Conservation (phyloP, 2,329 filamentous ascomycete species). For the Rhytidhysteron rufulum region DNA sequence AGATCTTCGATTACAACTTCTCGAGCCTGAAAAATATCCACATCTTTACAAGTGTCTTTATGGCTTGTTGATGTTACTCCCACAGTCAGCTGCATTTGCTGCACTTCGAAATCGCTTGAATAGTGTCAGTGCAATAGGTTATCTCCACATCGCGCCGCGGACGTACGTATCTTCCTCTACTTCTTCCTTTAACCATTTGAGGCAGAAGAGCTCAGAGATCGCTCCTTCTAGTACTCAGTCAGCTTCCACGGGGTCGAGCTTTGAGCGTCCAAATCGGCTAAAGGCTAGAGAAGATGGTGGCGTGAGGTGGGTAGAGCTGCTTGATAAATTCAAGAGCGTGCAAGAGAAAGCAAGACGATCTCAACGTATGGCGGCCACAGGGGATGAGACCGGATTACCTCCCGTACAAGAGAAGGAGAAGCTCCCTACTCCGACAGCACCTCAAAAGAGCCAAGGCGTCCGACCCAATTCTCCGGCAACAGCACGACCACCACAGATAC, state of each 20-base stretch:
- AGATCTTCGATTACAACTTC: conserved; percentile 90
- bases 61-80: conserved; percentile 94
- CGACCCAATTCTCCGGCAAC: conserved; percentile 19
- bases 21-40: conserved; percentile 92
- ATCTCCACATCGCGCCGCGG: conserved; percentile 78
- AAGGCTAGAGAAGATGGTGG: conserved; percentile 77
- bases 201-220: conserved; percentile 40
- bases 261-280: conserved; percentile 63
- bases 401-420: conserved; percentile 29
- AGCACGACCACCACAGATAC: conserved; percentile 14
- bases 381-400: conserved; percentile 23
- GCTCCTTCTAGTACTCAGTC: conserved; percentile 30
- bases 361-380: conserved; percentile 51
- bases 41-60: conserved; percentile 98
- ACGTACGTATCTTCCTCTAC: conserved; percentile 58
- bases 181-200: conserved; percentile 32
- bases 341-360: conserved; percentile 79
- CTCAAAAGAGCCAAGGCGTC: conserved; percentile 18
- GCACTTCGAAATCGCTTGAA: conserved; percentile 95
- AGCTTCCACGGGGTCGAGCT: conserved; percentile 37
- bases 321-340: conserved; percentile 90
- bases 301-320: conserved; percentile 86
- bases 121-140: conserved; percentile 94
- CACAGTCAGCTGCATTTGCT: conserved; percentile 94
- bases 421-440: conserved; percentile 19